phyloP scores from a whole-genome alignment of 441 rosid species.

The Erodium trifolium region DNA sequence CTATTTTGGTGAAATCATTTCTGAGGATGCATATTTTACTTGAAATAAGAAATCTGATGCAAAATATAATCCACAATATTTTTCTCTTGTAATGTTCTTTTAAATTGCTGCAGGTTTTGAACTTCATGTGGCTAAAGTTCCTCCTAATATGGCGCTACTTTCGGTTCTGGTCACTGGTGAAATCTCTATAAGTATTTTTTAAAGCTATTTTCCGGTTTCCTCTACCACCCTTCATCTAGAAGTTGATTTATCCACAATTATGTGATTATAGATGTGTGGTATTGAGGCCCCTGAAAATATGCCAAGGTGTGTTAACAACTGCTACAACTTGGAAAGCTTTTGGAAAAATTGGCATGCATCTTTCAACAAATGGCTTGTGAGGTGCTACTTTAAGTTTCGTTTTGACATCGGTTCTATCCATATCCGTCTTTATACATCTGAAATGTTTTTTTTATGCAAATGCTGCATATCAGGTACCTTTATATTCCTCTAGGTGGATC shows the following conservation, averaged over 20 bases:
- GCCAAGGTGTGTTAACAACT: conserved; percentile 90
- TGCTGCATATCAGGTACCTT: conserved; percentile 52
- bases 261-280: conserved; percentile 53
- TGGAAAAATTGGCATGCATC: conserved; percentile 99
- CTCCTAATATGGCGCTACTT: conserved; percentile 92
- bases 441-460: neutral
- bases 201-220: neutral
- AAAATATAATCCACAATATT: conserved; percentile 8
- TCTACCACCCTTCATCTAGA: neutral
- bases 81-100: conserved; percentile 3
- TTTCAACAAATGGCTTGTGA: conserved; percentile 94
- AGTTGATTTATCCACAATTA: conserved; percentile 4
- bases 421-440: conserved; percentile 9
- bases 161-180: conserved; percentile 94
- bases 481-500: conserved; percentile 96
- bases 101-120: conserved; percentile 56
- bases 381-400: conserved; percentile 34
- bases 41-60: neutral
- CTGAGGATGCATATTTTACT: conserved; percentile 1
- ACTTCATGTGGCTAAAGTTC: conserved; percentile 97
- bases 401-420: conserved; percentile 4
- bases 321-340: conserved; percentile 75
- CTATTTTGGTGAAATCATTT: conserved; percentile 10
- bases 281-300: conserved; percentile 87
- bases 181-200: conserved; percentile 10